Evolutionary conservation across 768 basidiomycete genomes (phyloP), one percentile per base, ranked within the genome.

Genomic region (Lactarius quietus): DNA sequence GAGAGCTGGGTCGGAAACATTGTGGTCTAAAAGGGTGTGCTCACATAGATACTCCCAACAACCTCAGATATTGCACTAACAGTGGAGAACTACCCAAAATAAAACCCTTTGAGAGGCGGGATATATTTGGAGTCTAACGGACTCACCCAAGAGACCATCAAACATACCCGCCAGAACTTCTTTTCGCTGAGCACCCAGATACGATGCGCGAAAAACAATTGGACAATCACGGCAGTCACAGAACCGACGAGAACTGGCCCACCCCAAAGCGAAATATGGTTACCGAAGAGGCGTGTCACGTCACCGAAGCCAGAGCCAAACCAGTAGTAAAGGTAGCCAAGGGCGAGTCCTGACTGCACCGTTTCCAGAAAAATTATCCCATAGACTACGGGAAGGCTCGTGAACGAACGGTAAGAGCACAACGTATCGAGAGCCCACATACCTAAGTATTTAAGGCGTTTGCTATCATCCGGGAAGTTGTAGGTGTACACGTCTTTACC

Each of bases 401-500:
- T n/a, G n/a, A 33, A 8, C 8, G 4, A 33, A 33, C 33, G 33
- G 33, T 3, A 33, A 33, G 33, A 33, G 33, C 33, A 33, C 33
- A 33, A 33, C 33, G 33, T 33, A 33, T 33, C 3, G 33, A 33
- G 8, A 33, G 33, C 33, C 3, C 33, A 33, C 33, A 33, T 33
- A 33, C 33, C 33, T 35, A 64, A 14, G 33, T 54, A 9, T 23
- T 64, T 61, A 56, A 66, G 8, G 1, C 33, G 20, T 36, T 18
- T 57, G 20, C 12, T 36, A 33, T 66, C 65, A 6, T 52, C 18
- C 7, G 31, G 56, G 15, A 66, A 66, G 26, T 66, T 57, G 56
- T 66, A 62, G 23, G 36, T 53, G 35, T 66, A 66, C 20, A 62
- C 60, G 23, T 66, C 65, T 66, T 61, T 10, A 20, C 5, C 3